Percentiles rank a stretch among this genome's conserved stretches.
Conservation (phyloP, 371 early-diverging fungal genomes). For the Mucor saturninus region DNA sequence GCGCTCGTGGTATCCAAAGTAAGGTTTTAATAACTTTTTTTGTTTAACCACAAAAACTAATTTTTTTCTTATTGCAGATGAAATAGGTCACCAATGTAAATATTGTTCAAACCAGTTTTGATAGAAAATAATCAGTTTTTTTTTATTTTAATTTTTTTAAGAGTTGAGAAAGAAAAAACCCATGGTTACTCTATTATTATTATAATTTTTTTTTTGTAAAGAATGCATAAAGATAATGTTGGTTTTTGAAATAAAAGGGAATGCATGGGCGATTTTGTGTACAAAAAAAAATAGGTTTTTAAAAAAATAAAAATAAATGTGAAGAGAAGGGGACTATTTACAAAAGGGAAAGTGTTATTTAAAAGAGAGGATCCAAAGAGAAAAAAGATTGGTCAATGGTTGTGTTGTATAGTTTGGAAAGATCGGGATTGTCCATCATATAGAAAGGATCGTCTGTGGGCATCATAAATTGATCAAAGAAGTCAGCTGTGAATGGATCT, state of each 20-base stretch:
- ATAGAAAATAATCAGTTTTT: not conserved
- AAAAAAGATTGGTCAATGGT: slow-evolving; percentile 22
- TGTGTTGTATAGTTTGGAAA: slow-evolving; percentile 27
- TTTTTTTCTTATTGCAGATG: too few species aligned
- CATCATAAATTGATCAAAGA: slow-evolving; percentile 46
- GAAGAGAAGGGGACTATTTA: slow-evolving; percentile 7
- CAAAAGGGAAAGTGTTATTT: slow-evolving; percentile 9
- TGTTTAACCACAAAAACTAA: too few species aligned
- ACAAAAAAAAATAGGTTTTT: slow-evolving; percentile 1
- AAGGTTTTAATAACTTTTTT: too few species aligned
- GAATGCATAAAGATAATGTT: not conserved
- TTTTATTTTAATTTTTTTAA: not conserved
- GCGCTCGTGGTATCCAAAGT: too few species aligned
- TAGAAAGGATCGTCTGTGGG: slow-evolving; percentile 34
- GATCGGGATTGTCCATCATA: slow-evolving; percentile 24
- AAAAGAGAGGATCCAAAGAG: slow-evolving; percentile 38
- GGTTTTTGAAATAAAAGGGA: not conserved
- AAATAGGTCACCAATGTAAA: too few species aligned
- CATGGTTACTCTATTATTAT: slow-evolving; percentile 3
- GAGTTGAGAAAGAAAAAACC: not conserved
- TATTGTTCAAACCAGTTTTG: too few species aligned
- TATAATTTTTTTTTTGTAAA: not conserved
- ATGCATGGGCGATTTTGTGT: slow-evolving; percentile 5
- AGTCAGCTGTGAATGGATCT: slow-evolving; percentile 28
- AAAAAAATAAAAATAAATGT: not conserved